Evolutionary conservation across 2,329 filamentous ascomycete species (phyloP).

Genomic region (Cladosporium sp.): DNA sequence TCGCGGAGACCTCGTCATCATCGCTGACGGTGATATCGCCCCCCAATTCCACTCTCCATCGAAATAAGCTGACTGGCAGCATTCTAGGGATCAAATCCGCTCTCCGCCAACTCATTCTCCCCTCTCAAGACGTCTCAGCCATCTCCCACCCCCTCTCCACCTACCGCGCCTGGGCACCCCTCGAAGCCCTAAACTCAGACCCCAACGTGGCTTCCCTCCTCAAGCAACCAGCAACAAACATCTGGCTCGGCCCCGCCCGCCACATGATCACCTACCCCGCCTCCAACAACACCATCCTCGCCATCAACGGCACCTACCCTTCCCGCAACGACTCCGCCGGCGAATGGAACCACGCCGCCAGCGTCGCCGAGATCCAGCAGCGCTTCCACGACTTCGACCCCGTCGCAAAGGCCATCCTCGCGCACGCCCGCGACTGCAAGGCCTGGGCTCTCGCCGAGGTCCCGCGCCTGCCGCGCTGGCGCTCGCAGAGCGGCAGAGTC

Average conservation of each 20-base stretch:
- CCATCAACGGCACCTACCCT: slow-evolving; percentile 10
- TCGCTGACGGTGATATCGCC: slow-evolving; percentile 1
- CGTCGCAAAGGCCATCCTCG: slow-evolving; percentile 1
- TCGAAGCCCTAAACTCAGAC: not conserved
- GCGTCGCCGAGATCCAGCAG: slow-evolving; percentile 3
- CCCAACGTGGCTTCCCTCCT: not conserved
- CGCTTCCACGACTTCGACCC: slow-evolving; percentile 11
- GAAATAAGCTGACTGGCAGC: too few relatives aligned
- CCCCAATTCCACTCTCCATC: too few relatives aligned
- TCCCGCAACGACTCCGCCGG: slow-evolving; percentile 2
- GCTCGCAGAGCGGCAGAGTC: slow-evolving; percentile 29
- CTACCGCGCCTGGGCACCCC: slow-evolving; percentile 3
- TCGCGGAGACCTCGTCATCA: slow-evolving; percentile 1
- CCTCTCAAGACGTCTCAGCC: not conserved
- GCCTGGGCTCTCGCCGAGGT: slow-evolving; percentile 39
- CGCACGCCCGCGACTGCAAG: slow-evolving; percentile 28
- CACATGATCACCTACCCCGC: slow-evolving; percentile 9
- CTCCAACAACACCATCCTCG: slow-evolving; percentile 1
- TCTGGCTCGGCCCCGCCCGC: slow-evolving; percentile 5
- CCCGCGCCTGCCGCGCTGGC: slow-evolving; percentile 37
- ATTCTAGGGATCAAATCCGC: slow-evolving; percentile 1
- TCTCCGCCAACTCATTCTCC: not conserved
- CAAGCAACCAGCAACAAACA: not conserved
- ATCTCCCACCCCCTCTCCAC: slow-evolving; percentile 3
- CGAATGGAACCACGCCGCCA: slow-evolving; percentile 5